These are phyloP conservation scores for Hirschfeldia incana DNA, from an alignment of 345 rosid genomes.

Conservation along the genomic window DNA sequence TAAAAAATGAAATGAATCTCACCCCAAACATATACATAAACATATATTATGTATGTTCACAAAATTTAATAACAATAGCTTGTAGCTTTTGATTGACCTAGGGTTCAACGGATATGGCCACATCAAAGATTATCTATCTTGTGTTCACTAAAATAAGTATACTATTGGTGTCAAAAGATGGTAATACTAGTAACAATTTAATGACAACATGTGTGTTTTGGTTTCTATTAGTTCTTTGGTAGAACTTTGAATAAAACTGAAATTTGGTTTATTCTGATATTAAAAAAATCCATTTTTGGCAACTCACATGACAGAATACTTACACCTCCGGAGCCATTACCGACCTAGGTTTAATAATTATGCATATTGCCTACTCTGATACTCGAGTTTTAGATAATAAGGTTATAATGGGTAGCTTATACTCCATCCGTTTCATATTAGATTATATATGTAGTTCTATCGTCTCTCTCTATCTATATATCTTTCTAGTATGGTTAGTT, in stretches of 20 bases:
- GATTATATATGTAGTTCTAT: not conserved
- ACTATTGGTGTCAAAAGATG: not conserved
- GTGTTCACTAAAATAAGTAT: not conserved
- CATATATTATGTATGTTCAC: not conserved
- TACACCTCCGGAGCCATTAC: not conserved
- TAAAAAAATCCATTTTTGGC: not conserved
- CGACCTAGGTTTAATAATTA: not conserved
- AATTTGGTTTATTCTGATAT: not conserved
- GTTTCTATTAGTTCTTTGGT: not conserved
- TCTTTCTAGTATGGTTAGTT: not conserved
- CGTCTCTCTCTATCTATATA: not conserved
- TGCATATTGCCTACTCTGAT: not conserved
- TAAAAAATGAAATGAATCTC: not conserved
- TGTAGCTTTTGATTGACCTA: constrained; percentile 24
- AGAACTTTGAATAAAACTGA: not conserved
- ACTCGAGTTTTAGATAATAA: not conserved
- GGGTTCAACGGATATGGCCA: constrained; percentile 26
- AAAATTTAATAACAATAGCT: not conserved
- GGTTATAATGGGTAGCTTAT: not conserved
- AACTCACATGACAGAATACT: not conserved
- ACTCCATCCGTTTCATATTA: not conserved
- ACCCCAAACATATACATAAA: not conserved
- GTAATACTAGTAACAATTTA: not conserved
- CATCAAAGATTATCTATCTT: constrained; percentile 12
- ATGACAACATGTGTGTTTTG: not conserved